Base-by-base conservation (phyloP, 352 stramenopile genomes). In the Phytophthora meadii region DNA sequence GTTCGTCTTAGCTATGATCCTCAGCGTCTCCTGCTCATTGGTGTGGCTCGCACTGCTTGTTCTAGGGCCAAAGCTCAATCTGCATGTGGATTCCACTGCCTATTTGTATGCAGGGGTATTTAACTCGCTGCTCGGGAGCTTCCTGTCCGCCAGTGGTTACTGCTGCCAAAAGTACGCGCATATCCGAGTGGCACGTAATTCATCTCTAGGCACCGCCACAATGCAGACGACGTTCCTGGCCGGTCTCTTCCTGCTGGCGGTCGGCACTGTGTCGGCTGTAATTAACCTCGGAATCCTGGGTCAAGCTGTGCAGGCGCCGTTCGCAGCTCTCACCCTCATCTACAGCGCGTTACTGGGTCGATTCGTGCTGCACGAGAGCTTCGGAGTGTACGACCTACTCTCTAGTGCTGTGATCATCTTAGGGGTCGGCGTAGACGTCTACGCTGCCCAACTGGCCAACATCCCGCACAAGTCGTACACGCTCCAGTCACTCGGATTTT, bases 91-190 rank as follows among this genome's bases (percentile, higher is more conserved):
- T 19, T 53, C 48, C 47, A 71, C 59, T 11, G 52, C 82, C 24
- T 82, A 81, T 41, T 71, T 93, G 30, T 93, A 91, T 57, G 81
- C 81, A 0, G 82, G 84, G 28, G 77, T 93, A 41, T 54, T 92
- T 54, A 93, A 92, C 68, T 90, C 82, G 41, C 53, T 93, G 42
- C 67, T 93, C 11, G 84, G 84, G 19, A 90, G 81, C 30, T 93
- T 92, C 44, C 68, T 93, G 40, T 90, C 82, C 3, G 84, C 84
- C 39, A 92, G 84, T 34, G 84, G 84, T 58, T 93, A 93, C 49
- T 93, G 82, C 67, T 93, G 84, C 52, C 84, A 93, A 54, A 93
- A 93, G 50, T 82, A 74, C 42, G 82, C 84, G 19, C 84, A 93
- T 56, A 74, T 78, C 28, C 79, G 78, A 49, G 77, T 90, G 46